phyloP scores from a whole-genome alignment of 495 filamentous ascomycete species.

The Hypomontagnella monticulosa region DNA sequence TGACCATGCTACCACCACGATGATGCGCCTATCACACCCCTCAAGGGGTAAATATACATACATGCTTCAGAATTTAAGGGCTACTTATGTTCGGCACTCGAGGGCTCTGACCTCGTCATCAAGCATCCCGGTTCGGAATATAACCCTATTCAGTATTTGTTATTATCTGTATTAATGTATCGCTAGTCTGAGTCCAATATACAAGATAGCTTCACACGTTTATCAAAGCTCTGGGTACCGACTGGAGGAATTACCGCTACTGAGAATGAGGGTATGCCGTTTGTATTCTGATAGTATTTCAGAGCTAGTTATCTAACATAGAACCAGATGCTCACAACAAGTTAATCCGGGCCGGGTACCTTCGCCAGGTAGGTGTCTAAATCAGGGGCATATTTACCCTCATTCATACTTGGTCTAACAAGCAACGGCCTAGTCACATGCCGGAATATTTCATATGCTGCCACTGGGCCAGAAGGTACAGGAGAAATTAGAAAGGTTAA shows the following conservation, averaged over 20 bases:
- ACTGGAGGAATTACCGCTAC: constrained; percentile 74
- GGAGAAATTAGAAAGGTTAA: constrained; percentile 82
- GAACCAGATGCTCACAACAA: constrained; percentile 74
- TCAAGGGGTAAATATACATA: constrained; percentile 20
- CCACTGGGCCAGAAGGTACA: constrained; percentile 91
- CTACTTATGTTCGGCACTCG: constrained; percentile 4
- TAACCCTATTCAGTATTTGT: neutral
- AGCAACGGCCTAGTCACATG: constrained; percentile 64
- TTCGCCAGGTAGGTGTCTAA: constrained; percentile 69
- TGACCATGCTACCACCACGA: constrained; percentile 31
- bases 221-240: constrained; percentile 81
- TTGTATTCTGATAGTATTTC: constrained; percentile 20
- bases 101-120: constrained; percentile 8
- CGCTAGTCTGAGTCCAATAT: constrained; percentile 5
- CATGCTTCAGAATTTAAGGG: constrained; percentile 8
- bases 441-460: constrained; percentile 92
- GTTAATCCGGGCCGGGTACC: constrained; percentile 79
- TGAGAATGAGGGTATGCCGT: constrained; percentile 58
- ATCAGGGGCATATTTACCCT: neutral
- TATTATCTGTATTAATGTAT: constrained; percentile 13
- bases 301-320: constrained; percentile 21
- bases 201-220: constrained; percentile 52
- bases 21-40: constrained; percentile 33
- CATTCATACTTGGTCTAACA: constrained; percentile 8
- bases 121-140: constrained; percentile 26